phyloP scores from a whole-genome alignment of 345 rosid species.

The Combretum micranthum region DNA sequence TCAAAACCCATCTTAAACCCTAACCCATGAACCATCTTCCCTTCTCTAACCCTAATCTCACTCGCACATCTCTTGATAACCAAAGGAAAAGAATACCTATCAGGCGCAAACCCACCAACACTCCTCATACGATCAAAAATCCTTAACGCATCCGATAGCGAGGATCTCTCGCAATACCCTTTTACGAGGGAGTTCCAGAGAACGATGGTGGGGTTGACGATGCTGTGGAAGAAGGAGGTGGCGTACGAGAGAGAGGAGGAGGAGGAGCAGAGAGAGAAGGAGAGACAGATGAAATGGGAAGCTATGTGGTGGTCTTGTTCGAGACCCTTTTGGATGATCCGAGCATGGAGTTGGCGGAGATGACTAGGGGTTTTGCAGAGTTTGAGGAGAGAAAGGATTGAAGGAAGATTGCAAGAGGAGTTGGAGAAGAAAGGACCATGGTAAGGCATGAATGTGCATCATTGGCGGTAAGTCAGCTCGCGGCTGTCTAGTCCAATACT shows the following conservation, averaged over 20 bases:
- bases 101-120: constrained; percentile 33
- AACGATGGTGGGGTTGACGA: constrained; percentile 37
- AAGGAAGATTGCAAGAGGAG: constrained; percentile 19
- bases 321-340: constrained; percentile 61
- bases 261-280: constrained; percentile 17
- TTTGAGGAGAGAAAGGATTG: constrained; percentile 41
- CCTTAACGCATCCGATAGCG: constrained; percentile 26
- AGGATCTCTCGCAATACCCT: constrained; percentile 23
- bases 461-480: not conserved
- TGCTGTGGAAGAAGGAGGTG: constrained; percentile 37
- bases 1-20: no score
- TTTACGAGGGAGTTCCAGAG: constrained; percentile 58
- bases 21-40: no score
- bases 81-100: constrained; percentile 41
- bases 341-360: constrained; percentile 60
- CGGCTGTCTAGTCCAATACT: no score
- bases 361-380: constrained; percentile 40
- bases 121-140: constrained; percentile 48
- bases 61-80: no score
- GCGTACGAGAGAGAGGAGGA: constrained; percentile 41
- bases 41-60: no score
- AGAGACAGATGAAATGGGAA: constrained; percentile 34
- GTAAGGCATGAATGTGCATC: constrained; percentile 22
- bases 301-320: constrained; percentile 58
- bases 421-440: constrained; percentile 5